Base-by-base conservation (phyloP, 208 protist species). In the Zelonia costaricensis region DNA sequence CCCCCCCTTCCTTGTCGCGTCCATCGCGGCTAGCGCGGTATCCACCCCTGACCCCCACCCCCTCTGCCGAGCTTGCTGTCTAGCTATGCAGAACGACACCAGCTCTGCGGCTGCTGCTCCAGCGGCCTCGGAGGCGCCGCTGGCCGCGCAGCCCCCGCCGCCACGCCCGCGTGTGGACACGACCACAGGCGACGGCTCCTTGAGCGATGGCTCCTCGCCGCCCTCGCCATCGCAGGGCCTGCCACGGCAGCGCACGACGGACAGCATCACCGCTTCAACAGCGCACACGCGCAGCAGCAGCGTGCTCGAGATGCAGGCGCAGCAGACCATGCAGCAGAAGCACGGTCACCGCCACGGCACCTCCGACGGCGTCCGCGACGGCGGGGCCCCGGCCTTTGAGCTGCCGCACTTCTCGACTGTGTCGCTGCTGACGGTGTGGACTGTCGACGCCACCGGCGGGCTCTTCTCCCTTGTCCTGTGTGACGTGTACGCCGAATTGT, bases 361-460 rank as follows among this genome's bases (percentile, higher is more conserved):
- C 7, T 33, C 22, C 22, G 52, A 57, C 51, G 7, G 0, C 5
- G 33, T 46, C 25, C 31, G 36, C 22, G 56, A 60, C 20, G 18
- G 12, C 9, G 57, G 60, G 8, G 23, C 0, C 1, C 8, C 23
- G 3, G 53, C 25, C 18, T 72, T 64, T 28, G 57, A 72, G 33
- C 31, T 84, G 15, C 78, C 69, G n/a, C 51, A 57, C 25, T 77
- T 90, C 69, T 93, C 86, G 1, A 80, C 82, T 15, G 46, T 90
- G 9, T 88, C 86, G 2, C 69, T 93, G 15, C 40, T 58, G 38
- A 67, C 68, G 9, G 76, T 78, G 22, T 93, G 82, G 81, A 57
- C 70, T n/a, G 25, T 89, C n/a, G 67, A 56, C 46, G 69, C 85
- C 39, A 20, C 80, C 46, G 76, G 58, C n/a, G 57, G 65, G 12